These are phyloP conservation scores for Phellopilus nigrolimitatus DNA, from an alignment of 1,284 basidiomycete species.

Conservation along the genomic window DNA sequence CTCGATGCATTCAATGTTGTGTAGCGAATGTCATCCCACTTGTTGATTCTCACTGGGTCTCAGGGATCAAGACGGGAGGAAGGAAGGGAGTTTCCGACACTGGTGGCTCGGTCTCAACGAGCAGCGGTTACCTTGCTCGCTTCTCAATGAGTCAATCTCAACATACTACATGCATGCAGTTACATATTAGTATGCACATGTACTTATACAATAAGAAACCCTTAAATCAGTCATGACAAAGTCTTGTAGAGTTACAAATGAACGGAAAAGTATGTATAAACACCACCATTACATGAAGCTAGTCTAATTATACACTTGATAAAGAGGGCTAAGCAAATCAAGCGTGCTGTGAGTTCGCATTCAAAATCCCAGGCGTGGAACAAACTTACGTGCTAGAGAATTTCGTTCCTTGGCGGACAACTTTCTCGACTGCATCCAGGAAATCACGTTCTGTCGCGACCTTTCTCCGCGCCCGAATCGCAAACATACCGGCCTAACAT, in stretches of 20 bases:
- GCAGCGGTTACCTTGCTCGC: too few relatives aligned
- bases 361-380: background rate
- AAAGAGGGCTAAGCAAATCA: conserved; percentile 46
- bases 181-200: too few relatives aligned
- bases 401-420: conserved; percentile 96
- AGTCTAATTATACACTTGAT: conserved; percentile 68
- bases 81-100: too few relatives aligned
- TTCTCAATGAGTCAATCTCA: too few relatives aligned
- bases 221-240: too few relatives aligned
- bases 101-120: too few relatives aligned
- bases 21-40: too few relatives aligned
- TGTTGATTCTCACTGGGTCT: too few relatives aligned
- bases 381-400: conserved; percentile 79
- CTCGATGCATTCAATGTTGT: too few relatives aligned
- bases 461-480: conserved; percentile 94
- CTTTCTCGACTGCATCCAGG: conserved; percentile 97
- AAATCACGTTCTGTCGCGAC: conserved; percentile 98
- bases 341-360: conserved; percentile 28
- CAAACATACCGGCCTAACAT: conserved; percentile 93
- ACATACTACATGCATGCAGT: too few relatives aligned
- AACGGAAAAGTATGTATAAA: background rate
- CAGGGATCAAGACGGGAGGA: too few relatives aligned
- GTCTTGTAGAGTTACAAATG: background rate
- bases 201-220: too few relatives aligned
- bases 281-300: background rate